Evolutionary conservation across 2,329 filamentous ascomycete genomes (phyloP).

Genomic region (Colletotrichum sidae): DNA sequence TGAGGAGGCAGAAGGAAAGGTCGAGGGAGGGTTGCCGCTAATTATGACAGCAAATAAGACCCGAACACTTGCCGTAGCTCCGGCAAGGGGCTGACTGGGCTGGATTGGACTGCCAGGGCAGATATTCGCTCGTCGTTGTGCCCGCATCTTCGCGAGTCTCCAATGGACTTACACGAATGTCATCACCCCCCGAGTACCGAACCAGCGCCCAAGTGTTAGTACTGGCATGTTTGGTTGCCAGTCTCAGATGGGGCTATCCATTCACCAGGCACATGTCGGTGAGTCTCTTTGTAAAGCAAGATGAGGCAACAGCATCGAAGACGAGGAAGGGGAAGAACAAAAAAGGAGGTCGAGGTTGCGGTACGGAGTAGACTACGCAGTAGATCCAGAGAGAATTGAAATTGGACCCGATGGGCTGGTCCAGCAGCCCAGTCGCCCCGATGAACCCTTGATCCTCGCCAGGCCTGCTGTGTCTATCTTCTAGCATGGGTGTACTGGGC

Average conservation of each 20-base stretch:
- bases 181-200: conserved; percentile 15
- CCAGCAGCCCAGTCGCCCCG: conserved; percentile 19
- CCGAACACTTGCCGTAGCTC: conserved; percentile 24
- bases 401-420: conserved; percentile 34
- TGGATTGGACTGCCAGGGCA: conserved; percentile 4
- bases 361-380: neutral
- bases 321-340: neutral
- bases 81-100: conserved; percentile 6
- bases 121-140: conserved; percentile 4
- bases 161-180: conserved; percentile 37
- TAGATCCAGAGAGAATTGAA: conserved; percentile 29
- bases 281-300: conserved; percentile 17
- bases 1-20: neutral
- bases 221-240: conserved; percentile 13
- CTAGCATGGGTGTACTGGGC: no score
- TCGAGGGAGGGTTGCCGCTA: conserved; percentile 6
- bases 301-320: neutral
- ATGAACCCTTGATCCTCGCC: conserved; percentile 21
- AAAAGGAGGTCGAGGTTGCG: conserved; percentile 11
- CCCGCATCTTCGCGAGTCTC: conserved; percentile 11
- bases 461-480: no score
- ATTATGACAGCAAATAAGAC: neutral
- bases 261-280: conserved; percentile 20
- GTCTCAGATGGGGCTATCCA: conserved; percentile 18
- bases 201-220: conserved; percentile 20